Conservation (phyloP, 441 rosid species). For the Pelargonium australe region DNA sequence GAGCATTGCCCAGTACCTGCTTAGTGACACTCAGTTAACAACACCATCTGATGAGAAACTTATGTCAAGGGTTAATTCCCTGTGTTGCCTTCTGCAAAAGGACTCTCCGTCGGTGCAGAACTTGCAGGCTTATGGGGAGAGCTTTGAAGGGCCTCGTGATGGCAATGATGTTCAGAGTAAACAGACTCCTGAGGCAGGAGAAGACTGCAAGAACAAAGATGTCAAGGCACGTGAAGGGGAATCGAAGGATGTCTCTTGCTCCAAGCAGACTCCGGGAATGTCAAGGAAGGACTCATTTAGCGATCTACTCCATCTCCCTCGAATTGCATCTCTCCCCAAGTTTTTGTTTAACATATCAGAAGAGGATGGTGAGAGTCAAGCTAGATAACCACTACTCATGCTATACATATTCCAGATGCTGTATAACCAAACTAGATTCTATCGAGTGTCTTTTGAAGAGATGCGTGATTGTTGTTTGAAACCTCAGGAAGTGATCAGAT, state of each 20-base stretch:
- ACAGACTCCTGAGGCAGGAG: too few species aligned
- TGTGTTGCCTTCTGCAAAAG: slow-evolving; percentile 44
- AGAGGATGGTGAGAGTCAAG: slow-evolving; percentile 18
- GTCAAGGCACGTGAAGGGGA: slow-evolving; percentile 11
- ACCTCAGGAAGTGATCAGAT: slow-evolving; percentile 15
- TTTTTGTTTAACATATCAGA: slow-evolving; percentile 27
- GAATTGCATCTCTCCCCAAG: slow-evolving; percentile 51
- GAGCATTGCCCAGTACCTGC: slow-evolving; percentile 40
- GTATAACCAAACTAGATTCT: background rate
- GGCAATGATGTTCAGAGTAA: too few species aligned
- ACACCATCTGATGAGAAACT: slow-evolving; percentile 33
- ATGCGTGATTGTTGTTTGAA: background rate
- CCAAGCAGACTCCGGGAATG: slow-evolving; percentile 24
- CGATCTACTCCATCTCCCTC: slow-evolving; percentile 53
- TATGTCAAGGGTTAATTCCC: slow-evolving; percentile 46
- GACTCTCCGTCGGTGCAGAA: slow-evolving; percentile 26
- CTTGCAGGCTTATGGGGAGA: slow-evolving; percentile 13
- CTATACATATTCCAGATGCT: background rate
- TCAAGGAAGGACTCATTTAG: slow-evolving; percentile 44
- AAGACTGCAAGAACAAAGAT: background rate
- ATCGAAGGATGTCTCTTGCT: slow-evolving; percentile 13
- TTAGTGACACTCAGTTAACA: slow-evolving; percentile 32
- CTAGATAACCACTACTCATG: slow-evolving; percentile 4
- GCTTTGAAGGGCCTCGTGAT: background rate
- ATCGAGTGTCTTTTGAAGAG: background rate